phyloP scores from a whole-genome alignment of 257 asterid species.

The Solanum clarkiae region DNA sequence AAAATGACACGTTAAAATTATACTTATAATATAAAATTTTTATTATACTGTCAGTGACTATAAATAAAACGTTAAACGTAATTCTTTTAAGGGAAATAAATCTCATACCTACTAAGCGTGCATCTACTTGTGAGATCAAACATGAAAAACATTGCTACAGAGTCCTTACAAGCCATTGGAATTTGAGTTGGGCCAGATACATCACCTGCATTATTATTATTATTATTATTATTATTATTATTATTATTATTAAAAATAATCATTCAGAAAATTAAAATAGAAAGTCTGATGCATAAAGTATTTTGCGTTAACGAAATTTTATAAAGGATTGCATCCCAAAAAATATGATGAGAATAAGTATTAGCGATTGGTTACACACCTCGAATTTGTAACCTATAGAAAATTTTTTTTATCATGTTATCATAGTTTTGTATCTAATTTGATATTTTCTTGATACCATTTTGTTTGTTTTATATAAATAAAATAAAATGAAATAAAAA shows the following conservation, averaged over 20 bases:
- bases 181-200: slow-evolving; percentile 32
- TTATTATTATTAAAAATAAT: neutral
- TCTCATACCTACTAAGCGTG: slow-evolving; percentile 52
- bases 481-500: neutral
- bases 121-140: slow-evolving; percentile 82
- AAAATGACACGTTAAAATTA: neutral
- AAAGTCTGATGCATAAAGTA: rapidly evolving
- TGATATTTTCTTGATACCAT: neutral
- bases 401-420: neutral
- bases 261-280: neutral
- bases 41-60: neutral
- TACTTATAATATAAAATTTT: neutral
- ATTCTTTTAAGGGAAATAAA: neutral
- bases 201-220: slow-evolving; percentile 24
- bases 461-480: neutral
- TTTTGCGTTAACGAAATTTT: rapidly evolving
- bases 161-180: slow-evolving; percentile 53
- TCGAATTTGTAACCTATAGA: neutral
- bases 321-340: rapidly evolving
- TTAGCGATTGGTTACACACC: rapidly evolving
- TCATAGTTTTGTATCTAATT: neutral
- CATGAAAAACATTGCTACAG: slow-evolving; percentile 73
- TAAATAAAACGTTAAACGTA: neutral
- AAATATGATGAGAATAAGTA: neutral
- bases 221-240: too few relatives aligned